Evolutionary conservation across 164 flowering plant species (phyloP), one percentile per base, ranked within the genome.

Genomic region (Taxillus chinensis): DNA sequence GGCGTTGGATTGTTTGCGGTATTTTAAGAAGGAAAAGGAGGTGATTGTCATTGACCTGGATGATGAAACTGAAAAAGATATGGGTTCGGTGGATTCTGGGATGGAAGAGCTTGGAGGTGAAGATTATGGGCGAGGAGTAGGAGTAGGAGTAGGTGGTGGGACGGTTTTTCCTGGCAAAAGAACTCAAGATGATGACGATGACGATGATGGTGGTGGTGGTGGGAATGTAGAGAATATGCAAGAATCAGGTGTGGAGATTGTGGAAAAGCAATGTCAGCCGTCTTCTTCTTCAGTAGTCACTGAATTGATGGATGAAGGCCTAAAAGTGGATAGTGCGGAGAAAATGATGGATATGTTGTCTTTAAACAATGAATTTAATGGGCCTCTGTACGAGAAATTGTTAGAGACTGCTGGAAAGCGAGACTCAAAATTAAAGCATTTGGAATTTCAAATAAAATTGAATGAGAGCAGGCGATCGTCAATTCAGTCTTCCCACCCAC

Each of bases 11-110:
- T 8, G 64, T 39, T 41, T 73, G 5, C 55, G 70, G 69, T 39
- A 61, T 52, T 55, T 49, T 12, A 41, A 3, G 8, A 75, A 68
- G 68, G 80, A 45, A 3, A 75, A 68, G 68, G 80, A 45, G 3
- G 72, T 75, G 57, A 79, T 67, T 49, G 87, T 72, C 64, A 64
- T 74, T 41, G 74, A 71, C 40, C 62, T 74, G 55, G 83, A 80
- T 41, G n/a, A 38, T 37, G 85, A 71, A 43, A 39, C 51, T 3
- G 64, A 59, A 9, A 55, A 61, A 50, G 68, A 16, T 14, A 60
- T 5, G 53, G 66, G 54, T 15, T 67, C 70, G 1, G 85, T 76
- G 41, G 83, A 79, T 67, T 77, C 78, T 7, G 71, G 78, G 52
- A 54, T 74, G 0, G 82, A 80, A 57, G 86, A 79, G 55, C 42